Percentiles rank a stretch among this genome's conserved stretches.
Evolutionary conservation across 495 filamentous ascomycete genomes (phyloP).

Genomic region (Saxophila tyrrhenica): DNA sequence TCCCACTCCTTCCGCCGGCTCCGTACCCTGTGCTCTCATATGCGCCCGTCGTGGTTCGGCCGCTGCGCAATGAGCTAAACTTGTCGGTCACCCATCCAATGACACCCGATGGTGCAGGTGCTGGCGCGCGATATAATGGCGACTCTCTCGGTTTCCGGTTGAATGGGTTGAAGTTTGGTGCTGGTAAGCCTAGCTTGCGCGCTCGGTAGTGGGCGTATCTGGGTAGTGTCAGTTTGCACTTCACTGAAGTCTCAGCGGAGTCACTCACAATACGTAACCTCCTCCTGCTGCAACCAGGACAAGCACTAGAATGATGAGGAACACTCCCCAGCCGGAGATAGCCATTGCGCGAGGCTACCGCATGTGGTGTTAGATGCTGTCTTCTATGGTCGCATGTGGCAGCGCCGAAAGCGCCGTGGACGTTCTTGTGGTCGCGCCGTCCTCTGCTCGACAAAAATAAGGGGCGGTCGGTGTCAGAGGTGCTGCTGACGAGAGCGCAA

Average conservation of each 20-base stretch:
- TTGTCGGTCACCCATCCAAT: slow-evolving; percentile 46
- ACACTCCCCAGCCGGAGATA: slow-evolving; percentile 21
- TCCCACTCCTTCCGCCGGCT: background rate
- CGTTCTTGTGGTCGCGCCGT: too few species aligned
- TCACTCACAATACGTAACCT: slow-evolving; percentile 25
- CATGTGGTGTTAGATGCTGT: background rate
- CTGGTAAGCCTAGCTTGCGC: slow-evolving; percentile 50
- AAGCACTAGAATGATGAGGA: slow-evolving; percentile 41
- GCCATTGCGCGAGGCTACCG: slow-evolving; percentile 9
- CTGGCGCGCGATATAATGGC: slow-evolving; percentile 34
- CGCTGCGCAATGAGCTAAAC: slow-evolving; percentile 41
- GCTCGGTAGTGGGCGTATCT: slow-evolving; percentile 47
- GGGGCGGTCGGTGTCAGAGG: too few species aligned
- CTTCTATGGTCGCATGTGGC: background rate
- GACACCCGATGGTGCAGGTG: slow-evolving; percentile 46
- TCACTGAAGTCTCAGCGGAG: background rate
- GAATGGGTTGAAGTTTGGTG: slow-evolving; percentile 51
- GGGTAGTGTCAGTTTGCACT: slow-evolving; percentile 1
- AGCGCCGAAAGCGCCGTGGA: background rate
- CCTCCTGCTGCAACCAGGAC: slow-evolving; percentile 36
- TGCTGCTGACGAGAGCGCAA: background rate
- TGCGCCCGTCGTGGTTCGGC: slow-evolving; percentile 46
- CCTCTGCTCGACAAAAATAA: too few species aligned
- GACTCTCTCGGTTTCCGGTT: slow-evolving; percentile 38
- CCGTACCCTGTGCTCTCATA: slow-evolving; percentile 43